Evolutionary conservation across 768 basidiomycete species (phyloP).

Genomic region (Trametes cinnabarina): DNA sequence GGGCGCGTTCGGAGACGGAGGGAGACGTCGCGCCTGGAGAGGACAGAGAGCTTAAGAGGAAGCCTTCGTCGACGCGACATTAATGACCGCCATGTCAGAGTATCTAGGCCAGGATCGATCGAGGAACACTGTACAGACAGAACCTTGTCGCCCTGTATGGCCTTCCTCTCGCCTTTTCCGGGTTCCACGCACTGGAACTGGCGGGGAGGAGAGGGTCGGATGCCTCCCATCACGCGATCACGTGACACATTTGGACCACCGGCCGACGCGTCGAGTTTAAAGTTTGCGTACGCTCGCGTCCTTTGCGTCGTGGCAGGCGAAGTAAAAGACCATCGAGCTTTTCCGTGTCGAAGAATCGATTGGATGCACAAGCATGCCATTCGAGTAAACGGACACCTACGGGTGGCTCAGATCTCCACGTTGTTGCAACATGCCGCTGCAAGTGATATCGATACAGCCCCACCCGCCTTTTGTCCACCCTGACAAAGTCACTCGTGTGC

Average conservation of each 20-base stretch:
- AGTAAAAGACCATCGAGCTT: too few species aligned
- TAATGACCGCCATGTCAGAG: not conserved
- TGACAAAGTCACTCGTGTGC: not conserved
- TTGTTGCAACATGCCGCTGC: slow-evolving; percentile 5
- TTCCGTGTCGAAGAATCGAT: too few species aligned
- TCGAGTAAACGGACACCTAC: too few species aligned
- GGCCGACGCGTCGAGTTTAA: too few species aligned
- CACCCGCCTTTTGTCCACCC: slow-evolving; percentile 4
- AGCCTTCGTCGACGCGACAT: too few species aligned
- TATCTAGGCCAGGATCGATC: slow-evolving; percentile 2
- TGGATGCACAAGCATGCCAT: too few species aligned
- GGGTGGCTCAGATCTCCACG: slow-evolving; percentile 11
- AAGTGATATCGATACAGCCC: not conserved
- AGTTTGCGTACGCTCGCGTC: too few species aligned
- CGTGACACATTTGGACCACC: too few species aligned
- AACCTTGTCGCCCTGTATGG: not conserved
- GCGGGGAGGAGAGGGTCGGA: too few species aligned
- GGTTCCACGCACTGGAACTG: too few species aligned
- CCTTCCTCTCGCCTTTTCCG: not conserved
- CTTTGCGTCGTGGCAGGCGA: too few species aligned
- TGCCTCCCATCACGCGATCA: too few species aligned
- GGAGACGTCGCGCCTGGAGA: not conserved
- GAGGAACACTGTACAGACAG: not conserved
- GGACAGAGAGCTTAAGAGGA: not conserved
- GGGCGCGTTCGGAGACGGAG: not conserved